Percentiles rank a stretch among this genome's conserved stretches.
Conservation (phyloP, 1,284 basidiomycete species). For the Trichosporon asahii region DNA sequence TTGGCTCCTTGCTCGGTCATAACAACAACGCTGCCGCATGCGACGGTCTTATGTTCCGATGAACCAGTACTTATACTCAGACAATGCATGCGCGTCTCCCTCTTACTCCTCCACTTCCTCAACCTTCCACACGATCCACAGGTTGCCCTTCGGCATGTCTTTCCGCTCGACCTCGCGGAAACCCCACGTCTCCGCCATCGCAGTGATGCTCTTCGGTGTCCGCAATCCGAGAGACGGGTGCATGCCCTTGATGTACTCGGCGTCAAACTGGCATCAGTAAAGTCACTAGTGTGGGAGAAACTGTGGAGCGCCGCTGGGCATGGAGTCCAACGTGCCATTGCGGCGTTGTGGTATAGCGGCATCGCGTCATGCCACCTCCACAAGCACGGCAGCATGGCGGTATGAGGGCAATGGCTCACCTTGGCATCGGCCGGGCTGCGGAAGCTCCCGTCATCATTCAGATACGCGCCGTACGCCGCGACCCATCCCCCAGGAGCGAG, state of each 20-base stretch:
- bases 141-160: slow-evolving; percentile 44
- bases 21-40: background rate
- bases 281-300: background rate
- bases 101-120: background rate
- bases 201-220: slow-evolving; percentile 29
- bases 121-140: slow-evolving; percentile 41
- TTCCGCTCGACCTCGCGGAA: slow-evolving; percentile 30
- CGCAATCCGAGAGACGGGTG: slow-evolving; percentile 35
- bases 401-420: slow-evolving; percentile 22
- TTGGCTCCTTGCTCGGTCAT: background rate
- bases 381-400: background rate
- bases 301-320: background rate
- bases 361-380: too few relatives aligned
- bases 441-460: slow-evolving; percentile 39
- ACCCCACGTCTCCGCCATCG: slow-evolving; percentile 36
- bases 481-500: slow-evolving; percentile 32
- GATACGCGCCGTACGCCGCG: slow-evolving; percentile 39
- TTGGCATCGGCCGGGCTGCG: slow-evolving; percentile 33
- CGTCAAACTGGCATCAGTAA: slow-evolving; percentile 35
- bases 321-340: background rate
- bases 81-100: background rate
- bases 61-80: background rate
- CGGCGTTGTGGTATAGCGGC: background rate
- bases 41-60: background rate
- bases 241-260: slow-evolving; percentile 29